These are phyloP conservation scores for Trypanosoma grayi DNA, from an alignment of 208 protist species.

Conservation along the genomic window DNA sequence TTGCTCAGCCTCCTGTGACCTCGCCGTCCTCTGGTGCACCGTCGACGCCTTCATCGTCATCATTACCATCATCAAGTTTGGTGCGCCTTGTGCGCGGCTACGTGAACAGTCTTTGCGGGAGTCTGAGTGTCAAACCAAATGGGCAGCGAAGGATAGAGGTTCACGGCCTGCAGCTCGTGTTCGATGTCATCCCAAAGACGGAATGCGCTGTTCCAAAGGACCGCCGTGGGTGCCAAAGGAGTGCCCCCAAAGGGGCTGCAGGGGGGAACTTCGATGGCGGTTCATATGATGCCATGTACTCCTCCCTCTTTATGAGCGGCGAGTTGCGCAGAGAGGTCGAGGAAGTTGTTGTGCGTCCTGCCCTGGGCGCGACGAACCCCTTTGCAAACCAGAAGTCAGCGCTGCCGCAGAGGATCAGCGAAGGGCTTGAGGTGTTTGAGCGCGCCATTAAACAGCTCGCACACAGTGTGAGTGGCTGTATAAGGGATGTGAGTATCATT, in stretches of 20 bases:
- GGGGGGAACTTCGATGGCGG: neutral
- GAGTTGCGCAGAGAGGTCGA: slow-evolving; percentile 13
- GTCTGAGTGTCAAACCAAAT: slow-evolving; percentile 14
- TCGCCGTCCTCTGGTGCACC: neutral
- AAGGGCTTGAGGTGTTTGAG: slow-evolving; percentile 23
- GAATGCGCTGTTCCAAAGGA: slow-evolving; percentile 12
- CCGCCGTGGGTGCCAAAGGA: neutral
- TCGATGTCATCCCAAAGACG: slow-evolving; percentile 25
- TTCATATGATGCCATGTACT: slow-evolving; percentile 19
- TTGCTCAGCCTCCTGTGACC: neutral
- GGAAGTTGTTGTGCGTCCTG: slow-evolving; percentile 16
- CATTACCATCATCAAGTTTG: neutral
- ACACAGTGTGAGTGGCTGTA: slow-evolving; percentile 24
- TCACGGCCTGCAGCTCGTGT: slow-evolving; percentile 29
- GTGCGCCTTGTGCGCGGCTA: slow-evolving; percentile 17
- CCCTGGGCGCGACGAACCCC: neutral
- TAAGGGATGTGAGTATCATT: slow-evolving; percentile 25
- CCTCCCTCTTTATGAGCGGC: slow-evolving; percentile 26
- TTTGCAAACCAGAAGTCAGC: neutral
- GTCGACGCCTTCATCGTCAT: too few species aligned
- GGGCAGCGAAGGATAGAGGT: slow-evolving; percentile 23
- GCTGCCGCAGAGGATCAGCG: slow-evolving; percentile 12
- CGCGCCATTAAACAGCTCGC: slow-evolving; percentile 22
- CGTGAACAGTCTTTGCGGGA: slow-evolving; percentile 18
- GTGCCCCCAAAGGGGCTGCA: neutral